phyloP scores from a whole-genome alignment of 306 rosid genomes.

The Prunus kanzakura region DNA sequence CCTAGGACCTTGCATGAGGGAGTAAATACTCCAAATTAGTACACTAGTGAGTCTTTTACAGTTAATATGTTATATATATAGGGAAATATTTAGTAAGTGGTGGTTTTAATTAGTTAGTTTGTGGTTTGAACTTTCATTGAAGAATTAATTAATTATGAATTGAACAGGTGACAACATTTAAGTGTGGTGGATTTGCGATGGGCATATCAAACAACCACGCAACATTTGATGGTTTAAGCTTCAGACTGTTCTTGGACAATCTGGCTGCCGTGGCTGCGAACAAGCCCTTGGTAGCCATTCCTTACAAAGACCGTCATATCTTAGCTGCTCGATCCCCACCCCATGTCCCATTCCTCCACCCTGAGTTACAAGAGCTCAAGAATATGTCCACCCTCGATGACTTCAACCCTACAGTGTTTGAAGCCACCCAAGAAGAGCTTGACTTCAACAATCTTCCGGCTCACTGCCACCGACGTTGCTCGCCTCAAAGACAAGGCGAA shows the following conservation, averaged over 20 bases:
- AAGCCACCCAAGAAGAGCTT: constrained; percentile 43
- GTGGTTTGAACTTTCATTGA: background rate
- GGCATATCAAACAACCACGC: constrained; percentile 58
- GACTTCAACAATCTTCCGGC: constrained; percentile 44
- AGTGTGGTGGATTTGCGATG: constrained; percentile 68
- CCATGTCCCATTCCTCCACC: constrained; percentile 55
- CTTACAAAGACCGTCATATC: constrained; percentile 53
- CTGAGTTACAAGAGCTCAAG: constrained; percentile 44
- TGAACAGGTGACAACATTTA: constrained; percentile 54
- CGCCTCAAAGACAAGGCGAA: constrained; percentile 53
- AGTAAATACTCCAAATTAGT: no score
- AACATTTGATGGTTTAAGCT: constrained; percentile 60
- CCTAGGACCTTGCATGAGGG: fast-evolving
- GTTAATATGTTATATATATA: no score
- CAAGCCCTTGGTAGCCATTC: constrained; percentile 40
- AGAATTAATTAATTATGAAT: no score
- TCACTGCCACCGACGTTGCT: constrained; percentile 32
- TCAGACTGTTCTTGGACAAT: constrained; percentile 58
- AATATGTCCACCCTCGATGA: constrained; percentile 5
- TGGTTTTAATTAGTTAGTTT: background rate
- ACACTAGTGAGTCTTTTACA: fast-evolving
- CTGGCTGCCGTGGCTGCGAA: constrained; percentile 59
- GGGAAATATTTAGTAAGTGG: no score
- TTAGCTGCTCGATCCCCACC: constrained; percentile 81
- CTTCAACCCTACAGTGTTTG: constrained; percentile 35